Evolutionary conservation across 441 rosid species (phyloP), one percentile per base, ranked within the genome.

Genomic region (Melastoma candidum): DNA sequence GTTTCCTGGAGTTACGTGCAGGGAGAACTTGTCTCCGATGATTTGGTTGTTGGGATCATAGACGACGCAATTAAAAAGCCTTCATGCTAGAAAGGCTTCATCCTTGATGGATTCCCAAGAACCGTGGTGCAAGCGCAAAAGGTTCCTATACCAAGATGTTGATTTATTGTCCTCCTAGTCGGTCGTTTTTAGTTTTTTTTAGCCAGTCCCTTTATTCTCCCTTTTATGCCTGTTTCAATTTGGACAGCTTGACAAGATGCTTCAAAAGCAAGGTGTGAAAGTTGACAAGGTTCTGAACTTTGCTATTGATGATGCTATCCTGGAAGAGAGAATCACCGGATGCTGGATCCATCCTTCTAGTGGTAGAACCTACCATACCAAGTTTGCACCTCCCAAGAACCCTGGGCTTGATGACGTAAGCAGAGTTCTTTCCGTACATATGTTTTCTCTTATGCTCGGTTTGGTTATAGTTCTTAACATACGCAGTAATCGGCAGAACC

Each of bases 1-100:
- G 48, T 66, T 45, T 25, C 59, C 44, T 54, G 59, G 48, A 53
- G 47, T 14, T 57, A 51, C 54, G 50, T 58, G 58, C 75, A 89
- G 92, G 98, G 98, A 51, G 89, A 81, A 62, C 97, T 88, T 69
- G 98, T 92, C 69, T 81, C 97, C 26, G 98, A 92, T 73, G 95
- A 85, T 57, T 80, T 92, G 68, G 95, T 92, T 58, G 85, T 88
- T 47, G 92, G 98, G 63, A 88, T 92, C 47, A 88, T 92, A 47
- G 95, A 92, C 57, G 98, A 88, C 62, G 98, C 98, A 3, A 74
- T 92, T 73, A 88, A 82, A 74, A 88, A 76, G 68, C 92, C 97
- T 26, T 88, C 94, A 26, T 92, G 98, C 68, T 84, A 78, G 63
- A 92, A 88, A 65, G 98, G 98, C 71, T 92, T 92, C 69, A 78